Base-by-base conservation (phyloP, 2,329 filamentous ascomycete species). In the Penicillium sp. region DNA sequence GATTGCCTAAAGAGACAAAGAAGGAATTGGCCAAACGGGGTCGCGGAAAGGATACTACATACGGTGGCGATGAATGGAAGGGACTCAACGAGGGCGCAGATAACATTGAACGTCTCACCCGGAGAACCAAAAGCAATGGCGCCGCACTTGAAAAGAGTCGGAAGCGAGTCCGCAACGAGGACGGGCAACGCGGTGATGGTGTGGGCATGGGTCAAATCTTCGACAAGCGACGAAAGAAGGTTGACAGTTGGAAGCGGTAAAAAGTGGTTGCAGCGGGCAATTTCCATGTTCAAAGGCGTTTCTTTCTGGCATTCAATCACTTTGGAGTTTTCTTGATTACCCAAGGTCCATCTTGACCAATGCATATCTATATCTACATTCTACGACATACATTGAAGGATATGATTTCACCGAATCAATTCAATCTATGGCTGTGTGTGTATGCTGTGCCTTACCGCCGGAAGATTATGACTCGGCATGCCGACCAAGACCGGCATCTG, bases 41-140 rank as follows among this genome's bases (percentile, higher is more conserved):
- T 38, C 73, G 74, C 37, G 71, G 74, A 35, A 68, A 69, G 56
- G 76, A 80, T 72, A 78, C 68, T 77, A 87, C 81, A 75, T 97
- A 90, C 77, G 93, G 93, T 61, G 94, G 94, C 51, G 94, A 97
- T 77, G 94, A 97, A 72, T 97, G 92, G 91, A 85, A 88, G 62
- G 87, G 89, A 27, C 79, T 99, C 45, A 91, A 90, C 56, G 88
- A 93, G 72, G 91, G 92, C 8, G 85, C 93, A 51, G 91, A 96
- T 76, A 84, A 93, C 45, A 96, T 97, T 75, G 89, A 92, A 67
- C 83, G 87, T 61, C 80, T 96, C 69, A 97, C 93, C 7, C 86
- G 86, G 75, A 84, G 85, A 71, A 90, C 86, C 73, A 81, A 81
- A 59, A 80, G 81, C 37, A 80, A 81, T 64, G 73, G 81, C 49